Conservation (phyloP, 345 rosid species). For the Melaleuca quinquenervia region DNA sequence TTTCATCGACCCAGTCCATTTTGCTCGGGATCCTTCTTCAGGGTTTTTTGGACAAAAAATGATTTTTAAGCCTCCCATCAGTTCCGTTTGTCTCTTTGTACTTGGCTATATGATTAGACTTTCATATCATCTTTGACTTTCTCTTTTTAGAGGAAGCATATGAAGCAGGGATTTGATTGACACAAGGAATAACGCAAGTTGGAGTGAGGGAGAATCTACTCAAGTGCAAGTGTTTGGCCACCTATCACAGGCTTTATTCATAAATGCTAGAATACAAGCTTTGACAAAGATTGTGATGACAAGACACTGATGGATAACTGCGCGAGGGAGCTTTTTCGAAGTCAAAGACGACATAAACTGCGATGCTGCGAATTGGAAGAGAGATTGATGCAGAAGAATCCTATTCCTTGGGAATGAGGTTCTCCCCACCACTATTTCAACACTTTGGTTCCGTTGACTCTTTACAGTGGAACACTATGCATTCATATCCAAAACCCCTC, state of each 20-base stretch:
- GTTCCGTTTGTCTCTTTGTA: background rate
- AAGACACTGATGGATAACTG: background rate
- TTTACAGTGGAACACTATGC: slow-evolving; percentile 17
- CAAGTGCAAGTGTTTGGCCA: background rate
- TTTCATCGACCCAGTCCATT: background rate
- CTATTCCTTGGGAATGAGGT: slow-evolving; percentile 50
- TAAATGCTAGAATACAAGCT: background rate
- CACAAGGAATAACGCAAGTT: background rate
- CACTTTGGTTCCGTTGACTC: slow-evolving; percentile 34
- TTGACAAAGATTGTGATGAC: background rate
- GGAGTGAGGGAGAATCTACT: background rate
- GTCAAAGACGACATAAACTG: slow-evolving; percentile 6
- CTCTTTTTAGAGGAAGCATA: background rate
- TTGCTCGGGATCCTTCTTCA: background rate
- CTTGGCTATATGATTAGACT: background rate
- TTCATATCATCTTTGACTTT: background rate
- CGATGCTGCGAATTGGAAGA: slow-evolving; percentile 27
- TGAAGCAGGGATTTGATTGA: background rate
- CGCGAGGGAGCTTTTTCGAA: slow-evolving; percentile 1
- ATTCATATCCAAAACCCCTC: slow-evolving; percentile 27
- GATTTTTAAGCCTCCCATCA: background rate
- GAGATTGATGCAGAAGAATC: slow-evolving; percentile 44
- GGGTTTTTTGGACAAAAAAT: background rate
- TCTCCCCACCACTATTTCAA: slow-evolving; percentile 23
- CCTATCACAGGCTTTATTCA: background rate